phyloP scores from a whole-genome alignment of 768 basidiomycete genomes.

The Gloeopeniophorella convolvens region DNA sequence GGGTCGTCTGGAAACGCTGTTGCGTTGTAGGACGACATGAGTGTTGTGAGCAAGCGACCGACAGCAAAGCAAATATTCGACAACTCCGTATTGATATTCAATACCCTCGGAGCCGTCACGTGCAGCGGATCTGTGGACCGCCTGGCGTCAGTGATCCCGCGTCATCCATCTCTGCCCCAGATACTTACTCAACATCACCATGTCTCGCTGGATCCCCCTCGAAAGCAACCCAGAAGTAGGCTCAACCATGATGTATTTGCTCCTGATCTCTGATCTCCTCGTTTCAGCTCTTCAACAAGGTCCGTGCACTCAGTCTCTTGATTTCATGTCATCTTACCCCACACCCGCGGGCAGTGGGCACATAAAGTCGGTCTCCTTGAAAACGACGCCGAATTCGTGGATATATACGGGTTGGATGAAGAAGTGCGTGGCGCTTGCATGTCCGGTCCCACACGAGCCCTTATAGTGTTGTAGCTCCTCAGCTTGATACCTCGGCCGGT shows the following conservation, averaged over 20 bases:
- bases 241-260: conserved; percentile 22
- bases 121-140: too few species aligned
- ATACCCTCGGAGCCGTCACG: too few species aligned
- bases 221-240: conserved; percentile 65
- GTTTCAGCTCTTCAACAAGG: conserved; percentile 8
- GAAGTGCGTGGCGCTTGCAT: conserved; percentile 2
- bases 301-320: background rate
- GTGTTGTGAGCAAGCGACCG: too few species aligned
- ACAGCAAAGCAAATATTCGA: too few species aligned
- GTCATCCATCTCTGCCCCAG: too few species aligned
- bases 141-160: too few species aligned
- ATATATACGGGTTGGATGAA: conserved; percentile 19
- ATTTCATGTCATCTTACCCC: conserved; percentile 27
- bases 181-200: background rate
- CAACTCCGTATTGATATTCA: too few species aligned
- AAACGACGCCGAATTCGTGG: conserved; percentile 14
- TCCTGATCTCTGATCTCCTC: conserved; percentile 21
- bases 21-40: background rate
- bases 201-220: conserved; percentile 61
- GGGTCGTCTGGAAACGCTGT: background rate
- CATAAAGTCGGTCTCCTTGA: background rate
- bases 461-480: conserved; percentile 47
- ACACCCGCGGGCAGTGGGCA: background rate
- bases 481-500: conserved; percentile 63
- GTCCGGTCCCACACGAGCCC: background rate